These are phyloP conservation scores for Daldinia sp. DNA, from an alignment of 2,329 filamentous ascomycete species.

Conservation along the genomic window DNA sequence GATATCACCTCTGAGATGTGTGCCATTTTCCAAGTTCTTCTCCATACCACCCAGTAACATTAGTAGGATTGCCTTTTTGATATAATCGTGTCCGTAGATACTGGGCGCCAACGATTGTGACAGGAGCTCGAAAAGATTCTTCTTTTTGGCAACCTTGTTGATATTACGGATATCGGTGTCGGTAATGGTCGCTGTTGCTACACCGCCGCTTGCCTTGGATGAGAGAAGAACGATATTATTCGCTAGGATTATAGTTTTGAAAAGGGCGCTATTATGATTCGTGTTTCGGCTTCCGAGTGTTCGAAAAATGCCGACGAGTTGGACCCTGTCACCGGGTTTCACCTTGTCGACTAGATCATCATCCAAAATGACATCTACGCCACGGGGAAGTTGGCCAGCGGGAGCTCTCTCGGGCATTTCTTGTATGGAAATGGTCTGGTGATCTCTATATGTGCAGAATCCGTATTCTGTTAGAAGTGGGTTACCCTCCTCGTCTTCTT, in stretches of 20 bases:
- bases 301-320: constrained; percentile 95
- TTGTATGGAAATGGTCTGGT: constrained; percentile 97
- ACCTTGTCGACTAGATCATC: constrained; percentile 95
- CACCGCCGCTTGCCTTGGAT: constrained; percentile 94
- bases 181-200: constrained; percentile 91
- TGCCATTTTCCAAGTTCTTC: constrained; percentile 98
- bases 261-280: constrained; percentile 88
- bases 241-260: constrained; percentile 92
- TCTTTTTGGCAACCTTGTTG: constrained; percentile 96
- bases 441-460: constrained; percentile 93
- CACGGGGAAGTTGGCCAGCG: constrained; percentile 92
- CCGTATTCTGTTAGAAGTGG: constrained; percentile 95
- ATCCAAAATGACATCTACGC: constrained; percentile 95
- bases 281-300: constrained; percentile 96
- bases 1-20: constrained; percentile 97
- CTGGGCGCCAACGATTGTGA: constrained; percentile 95
- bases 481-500: constrained; percentile 93
- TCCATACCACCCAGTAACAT: constrained; percentile 97
- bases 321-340: constrained; percentile 95
- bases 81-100: constrained; percentile 96
- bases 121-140: constrained; percentile 89
- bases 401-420: constrained; percentile 99
- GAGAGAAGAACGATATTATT: constrained; percentile 96
- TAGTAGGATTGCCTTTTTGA: constrained; percentile 96
- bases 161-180: constrained; percentile 98